Evolutionary conservation across 1,284 basidiomycete species (phyloP).

Genomic region (Mycosarcoma mackinlayi): DNA sequence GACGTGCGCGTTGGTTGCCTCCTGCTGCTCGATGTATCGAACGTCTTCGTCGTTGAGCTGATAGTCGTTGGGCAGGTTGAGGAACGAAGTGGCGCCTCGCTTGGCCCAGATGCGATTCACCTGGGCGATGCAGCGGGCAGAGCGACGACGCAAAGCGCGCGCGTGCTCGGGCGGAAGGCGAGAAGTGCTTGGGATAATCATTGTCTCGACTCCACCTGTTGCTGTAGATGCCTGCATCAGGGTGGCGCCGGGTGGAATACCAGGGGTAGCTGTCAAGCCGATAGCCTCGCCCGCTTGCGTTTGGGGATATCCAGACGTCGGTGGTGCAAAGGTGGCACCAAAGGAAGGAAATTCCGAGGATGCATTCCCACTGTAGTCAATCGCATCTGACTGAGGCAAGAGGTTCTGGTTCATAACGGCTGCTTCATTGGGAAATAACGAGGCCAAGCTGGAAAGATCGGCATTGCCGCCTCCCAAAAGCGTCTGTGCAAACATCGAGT

Average conservation of each 20-base stretch:
- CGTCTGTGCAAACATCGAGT: constrained; percentile 41
- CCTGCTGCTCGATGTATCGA: constrained; percentile 23
- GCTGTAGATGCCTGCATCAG: neutral
- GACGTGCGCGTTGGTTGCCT: constrained; percentile 23
- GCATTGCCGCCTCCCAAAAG: constrained; percentile 31
- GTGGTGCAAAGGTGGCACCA: neutral
- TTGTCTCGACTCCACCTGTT: constrained; percentile 7
- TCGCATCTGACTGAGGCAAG: constrained; percentile 10
- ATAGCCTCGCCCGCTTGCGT: neutral
- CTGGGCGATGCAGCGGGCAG: constrained; percentile 19
- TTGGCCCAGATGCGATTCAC: constrained; percentile 44
- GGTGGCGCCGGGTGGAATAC: neutral
- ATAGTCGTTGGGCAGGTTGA: constrained; percentile 19
- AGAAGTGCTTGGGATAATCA: neutral
- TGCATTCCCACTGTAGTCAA: constrained; percentile 7
- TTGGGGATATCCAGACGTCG: neutral
- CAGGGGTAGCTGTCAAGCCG: neutral
- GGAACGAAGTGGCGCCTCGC: constrained; percentile 25
- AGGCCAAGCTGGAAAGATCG: constrained; percentile 16
- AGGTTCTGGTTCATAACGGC: constrained; percentile 18
- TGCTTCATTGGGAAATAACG: constrained; percentile 16
- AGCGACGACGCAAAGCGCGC: constrained; percentile 9
- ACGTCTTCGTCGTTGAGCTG: constrained; percentile 29
- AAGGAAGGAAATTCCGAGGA: constrained; percentile 1
- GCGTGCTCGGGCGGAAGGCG: constrained; percentile 6